Evolutionary conservation across 2,329 filamentous ascomycete species (phyloP).

Genomic region (Pseudogymnoascus sp.): DNA sequence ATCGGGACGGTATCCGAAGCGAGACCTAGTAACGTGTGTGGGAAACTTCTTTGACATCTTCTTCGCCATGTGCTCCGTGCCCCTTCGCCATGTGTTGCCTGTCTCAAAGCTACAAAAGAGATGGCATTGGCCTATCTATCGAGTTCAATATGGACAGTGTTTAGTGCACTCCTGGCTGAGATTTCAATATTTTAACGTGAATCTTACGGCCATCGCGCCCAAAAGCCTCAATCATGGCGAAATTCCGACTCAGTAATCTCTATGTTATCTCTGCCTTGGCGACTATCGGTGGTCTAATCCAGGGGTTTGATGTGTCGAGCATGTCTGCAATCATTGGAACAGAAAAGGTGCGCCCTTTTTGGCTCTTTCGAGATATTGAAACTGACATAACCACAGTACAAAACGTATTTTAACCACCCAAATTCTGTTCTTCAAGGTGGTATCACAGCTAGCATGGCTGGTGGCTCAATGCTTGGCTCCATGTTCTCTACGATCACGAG

Average conservation of each 20-base stretch:
- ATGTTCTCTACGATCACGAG: conserved; percentile 37
- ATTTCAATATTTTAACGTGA: not conserved
- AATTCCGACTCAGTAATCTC: conserved; percentile 7
- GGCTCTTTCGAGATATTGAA: not conserved
- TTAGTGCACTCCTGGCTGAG: not conserved
- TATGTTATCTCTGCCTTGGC: conserved; percentile 8
- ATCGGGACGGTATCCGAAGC: not conserved
- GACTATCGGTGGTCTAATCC: conserved; percentile 8
- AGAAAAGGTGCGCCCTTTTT: conserved; percentile 8
- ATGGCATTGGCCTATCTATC: not conserved
- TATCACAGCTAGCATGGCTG: conserved; percentile 41
- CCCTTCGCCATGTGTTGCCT: not conserved
- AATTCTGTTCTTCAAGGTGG: conserved; percentile 28
- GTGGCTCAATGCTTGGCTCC: conserved; percentile 39
- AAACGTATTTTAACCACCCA: conserved; percentile 1
- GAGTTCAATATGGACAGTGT: not conserved
- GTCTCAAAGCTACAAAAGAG: not conserved
- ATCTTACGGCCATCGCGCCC: not conserved
- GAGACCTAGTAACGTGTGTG: not conserved
- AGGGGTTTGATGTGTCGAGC: conserved; percentile 46
- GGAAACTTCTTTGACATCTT: not conserved
- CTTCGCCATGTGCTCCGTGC: not conserved
- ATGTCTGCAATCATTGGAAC: conserved; percentile 46
- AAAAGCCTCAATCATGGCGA: conserved; percentile 7
- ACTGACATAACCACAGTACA: not conserved